Base-by-base conservation (phyloP, 495 filamentous ascomycete species). In the Hyphodiscus hymeniophilus region DNA sequence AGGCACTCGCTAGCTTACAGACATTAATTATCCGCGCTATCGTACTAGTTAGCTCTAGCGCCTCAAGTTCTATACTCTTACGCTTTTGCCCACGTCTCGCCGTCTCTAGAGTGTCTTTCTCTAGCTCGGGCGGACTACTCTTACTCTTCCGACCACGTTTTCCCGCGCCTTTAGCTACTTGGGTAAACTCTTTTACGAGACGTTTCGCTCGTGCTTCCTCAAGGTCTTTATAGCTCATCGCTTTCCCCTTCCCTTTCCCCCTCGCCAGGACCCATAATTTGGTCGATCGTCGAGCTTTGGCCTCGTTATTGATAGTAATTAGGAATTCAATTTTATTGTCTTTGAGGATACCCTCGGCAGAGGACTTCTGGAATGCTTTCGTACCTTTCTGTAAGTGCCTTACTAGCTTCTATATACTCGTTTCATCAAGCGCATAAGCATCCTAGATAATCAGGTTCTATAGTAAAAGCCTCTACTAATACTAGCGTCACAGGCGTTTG, bases 201-300 rank as follows among this genome's bases (percentile, higher is more conserved):
- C 57, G 60, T 48, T 61, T 60, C 45, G 52, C 59, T 55, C 62
- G 58, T 60, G 56, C 61, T 51, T 58, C 47, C 47, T 61, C 54
- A 33, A 67, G 52, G 49, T 67, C 59, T 55, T 67, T 54, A 57
- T 59, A 66, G 56, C 58, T 66, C 56, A 64, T 64, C 0, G 63
- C 63, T 52, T 62, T 66, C 36, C 52, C 59, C 46, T 48, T 40
- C 26, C 20, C 45, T 26, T n/a, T n/a, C n/a, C n/a, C n/a, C n/a
- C n/a, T n/a, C n/a, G n/a, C n/a, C 26, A 48, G 45, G n/a, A 41
- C 36, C 24, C 40, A 40, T 21, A 35, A 56, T 38, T 54, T 52
- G 47, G 52, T 64, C 21, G 60, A 60, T 60, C 60, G 49, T 46
- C 57, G 47, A 44, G 44, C 47, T 21, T 50, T 50, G 22, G 47